phyloP scores from a whole-genome alignment of 2,329 filamentous ascomycete genomes.

The Botrytis pseudocinerea region DNA sequence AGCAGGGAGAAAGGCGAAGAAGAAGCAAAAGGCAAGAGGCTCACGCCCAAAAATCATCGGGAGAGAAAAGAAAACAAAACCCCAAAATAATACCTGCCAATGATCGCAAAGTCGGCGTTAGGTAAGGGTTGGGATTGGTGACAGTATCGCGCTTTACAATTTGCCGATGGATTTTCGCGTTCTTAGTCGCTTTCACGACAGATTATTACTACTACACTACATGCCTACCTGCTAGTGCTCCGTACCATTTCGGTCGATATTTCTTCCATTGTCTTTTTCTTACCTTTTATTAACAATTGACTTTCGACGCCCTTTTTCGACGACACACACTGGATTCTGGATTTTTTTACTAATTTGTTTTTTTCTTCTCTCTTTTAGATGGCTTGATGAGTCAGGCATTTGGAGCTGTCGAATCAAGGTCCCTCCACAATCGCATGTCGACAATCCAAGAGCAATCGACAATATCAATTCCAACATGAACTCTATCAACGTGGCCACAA shows the following conservation, averaged over 20 bases:
- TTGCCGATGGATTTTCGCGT: conserved; percentile 19
- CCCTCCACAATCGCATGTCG: conserved; percentile 27
- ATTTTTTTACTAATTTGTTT: conserved; percentile 23
- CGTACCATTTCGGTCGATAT: background rate
- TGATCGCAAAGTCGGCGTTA: conserved; percentile 4
- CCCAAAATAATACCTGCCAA: background rate
- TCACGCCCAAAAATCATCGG: conserved; percentile 11
- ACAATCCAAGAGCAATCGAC: conserved; percentile 24
- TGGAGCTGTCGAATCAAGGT: conserved; percentile 42
- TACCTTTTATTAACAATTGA: conserved; percentile 10
- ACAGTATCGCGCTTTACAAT: conserved; percentile 17
- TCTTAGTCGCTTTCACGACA: background rate
- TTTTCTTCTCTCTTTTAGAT: conserved; percentile 30
- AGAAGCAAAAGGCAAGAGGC: background rate
- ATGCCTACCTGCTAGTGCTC: background rate
- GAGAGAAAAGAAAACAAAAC: background rate
- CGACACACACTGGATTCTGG: background rate
- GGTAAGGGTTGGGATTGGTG: conserved; percentile 18
- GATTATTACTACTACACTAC: background rate
- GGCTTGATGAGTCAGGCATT: conserved; percentile 39
- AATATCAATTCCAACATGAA: conserved; percentile 12
- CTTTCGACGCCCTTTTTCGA: background rate
- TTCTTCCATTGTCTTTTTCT: background rate
- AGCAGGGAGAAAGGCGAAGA: background rate
- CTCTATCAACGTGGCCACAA: conserved; percentile 30